Percentiles rank a stretch among this genome's conserved stretches.
These are phyloP conservation scores for Rhododendron simsii DNA, from an alignment of 148 eudicot genomes.

Conservation along the genomic window DNA sequence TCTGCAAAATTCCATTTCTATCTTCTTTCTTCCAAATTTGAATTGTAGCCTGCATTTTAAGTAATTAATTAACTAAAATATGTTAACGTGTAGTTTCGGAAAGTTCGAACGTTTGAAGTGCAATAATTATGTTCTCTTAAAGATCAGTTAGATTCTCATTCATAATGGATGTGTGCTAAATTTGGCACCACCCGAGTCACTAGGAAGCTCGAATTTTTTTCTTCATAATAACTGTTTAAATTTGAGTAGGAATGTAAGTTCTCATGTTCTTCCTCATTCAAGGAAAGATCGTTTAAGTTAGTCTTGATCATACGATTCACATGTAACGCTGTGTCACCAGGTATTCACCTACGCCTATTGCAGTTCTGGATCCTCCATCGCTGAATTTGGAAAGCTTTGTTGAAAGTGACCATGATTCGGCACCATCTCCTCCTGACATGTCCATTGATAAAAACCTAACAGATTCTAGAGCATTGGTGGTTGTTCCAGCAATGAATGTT, in stretches of 20 bases:
- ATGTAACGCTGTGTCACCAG: conserved; percentile 24
- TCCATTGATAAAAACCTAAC: conserved; percentile 40
- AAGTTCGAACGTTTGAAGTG: not conserved
- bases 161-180: no score
- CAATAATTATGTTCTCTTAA: not conserved
- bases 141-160: not conserved
- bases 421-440: conserved; percentile 59
- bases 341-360: conserved; percentile 36
- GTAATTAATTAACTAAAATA: no score
- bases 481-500: conserved; percentile 41
- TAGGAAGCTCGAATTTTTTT: not conserved
- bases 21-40: no score
- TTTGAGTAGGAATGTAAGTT: not conserved
- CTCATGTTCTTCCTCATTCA: not conserved
- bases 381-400: conserved; percentile 41
- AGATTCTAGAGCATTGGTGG: conserved; percentile 59
- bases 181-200: not conserved
- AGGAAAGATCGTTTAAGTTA: not conserved
- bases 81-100: not conserved
- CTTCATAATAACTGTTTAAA: not conserved
- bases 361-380: conserved; percentile 22
- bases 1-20: no score
- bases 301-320: not conserved
- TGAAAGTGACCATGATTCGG: conserved; percentile 91
- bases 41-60: no score